A percentile compares a stretch with the other conserved stretches of the same genome.
Conservation (phyloP, 2,329 filamentous ascomycete genomes). For the Colletotrichum gigasporum region DNA sequence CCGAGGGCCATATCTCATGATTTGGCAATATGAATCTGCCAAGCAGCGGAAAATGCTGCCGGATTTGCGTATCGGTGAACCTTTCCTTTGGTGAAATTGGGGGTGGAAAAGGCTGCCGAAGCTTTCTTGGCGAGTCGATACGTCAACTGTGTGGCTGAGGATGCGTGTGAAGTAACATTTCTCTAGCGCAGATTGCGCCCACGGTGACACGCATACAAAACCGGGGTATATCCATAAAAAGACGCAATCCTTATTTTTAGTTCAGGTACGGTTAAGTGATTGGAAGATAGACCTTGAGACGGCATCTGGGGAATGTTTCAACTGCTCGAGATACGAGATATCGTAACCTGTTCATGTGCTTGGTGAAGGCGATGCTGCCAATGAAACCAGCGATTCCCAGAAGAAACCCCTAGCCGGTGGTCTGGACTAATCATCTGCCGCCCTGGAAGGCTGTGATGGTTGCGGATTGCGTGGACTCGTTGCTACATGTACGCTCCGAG, state of each 20-base stretch:
- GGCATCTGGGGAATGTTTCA: neutral
- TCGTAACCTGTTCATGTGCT: conserved; percentile 15
- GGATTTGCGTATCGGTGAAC: neutral
- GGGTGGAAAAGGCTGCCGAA: conserved; percentile 20
- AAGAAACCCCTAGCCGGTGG: too few species aligned
- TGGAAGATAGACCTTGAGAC: conserved; percentile 5
- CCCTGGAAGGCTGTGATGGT: conserved; percentile 7
- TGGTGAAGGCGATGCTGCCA: neutral
- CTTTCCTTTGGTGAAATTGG: neutral
- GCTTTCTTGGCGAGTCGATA: conserved; percentile 29
- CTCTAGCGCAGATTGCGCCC: conserved; percentile 15
- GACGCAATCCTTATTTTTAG: conserved; percentile 20
- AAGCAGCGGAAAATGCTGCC: neutral
- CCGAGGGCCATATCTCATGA: neutral
- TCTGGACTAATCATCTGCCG: neutral
- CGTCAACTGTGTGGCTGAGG: conserved; percentile 28
- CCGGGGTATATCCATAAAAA: neutral
- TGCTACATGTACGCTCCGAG: neutral
- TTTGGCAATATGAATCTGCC: conserved; percentile 2
- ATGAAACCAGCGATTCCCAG: neutral
- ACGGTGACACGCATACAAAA: neutral
- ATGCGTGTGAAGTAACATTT: conserved; percentile 6
- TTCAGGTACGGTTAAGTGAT: conserved; percentile 5
- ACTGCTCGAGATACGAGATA: conserved; percentile 13
- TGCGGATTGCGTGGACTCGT: neutral